phyloP scores from a whole-genome alignment of 345 rosid species.

The Adansonia digitata region DNA sequence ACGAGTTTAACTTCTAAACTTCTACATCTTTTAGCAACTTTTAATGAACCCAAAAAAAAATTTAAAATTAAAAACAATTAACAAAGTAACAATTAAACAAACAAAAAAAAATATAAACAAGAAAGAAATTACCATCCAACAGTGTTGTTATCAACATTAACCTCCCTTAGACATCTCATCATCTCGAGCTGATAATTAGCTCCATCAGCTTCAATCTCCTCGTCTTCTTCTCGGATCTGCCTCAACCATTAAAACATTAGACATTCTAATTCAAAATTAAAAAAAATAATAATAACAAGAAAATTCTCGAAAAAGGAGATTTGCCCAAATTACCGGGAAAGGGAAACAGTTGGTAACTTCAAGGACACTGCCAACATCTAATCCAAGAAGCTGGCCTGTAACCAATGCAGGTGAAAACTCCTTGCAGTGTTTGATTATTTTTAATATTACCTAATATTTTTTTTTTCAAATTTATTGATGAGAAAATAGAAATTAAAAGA shows the following conservation, averaged over 20 bases:
- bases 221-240: slow-evolving; percentile 86
- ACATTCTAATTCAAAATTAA: background rate
- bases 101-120: background rate
- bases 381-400: slow-evolving; percentile 96
- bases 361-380: slow-evolving; percentile 97
- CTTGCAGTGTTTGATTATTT: slow-evolving; percentile 97
- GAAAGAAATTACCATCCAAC: slow-evolving; percentile 73
- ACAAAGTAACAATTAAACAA: background rate
- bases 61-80: background rate
- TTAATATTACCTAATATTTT: slow-evolving; percentile 67
- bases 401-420: slow-evolving; percentile 94
- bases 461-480: background rate
- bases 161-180: slow-evolving; percentile 99
- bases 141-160: slow-evolving; percentile 96
- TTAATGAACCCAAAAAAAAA: background rate
- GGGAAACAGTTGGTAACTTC: slow-evolving; percentile 99
- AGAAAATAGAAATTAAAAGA: background rate
- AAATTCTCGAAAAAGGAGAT: background rate
- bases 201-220: slow-evolving; percentile 97
- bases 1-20: background rate
- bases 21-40: background rate
- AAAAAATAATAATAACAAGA: background rate
- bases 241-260: background rate
- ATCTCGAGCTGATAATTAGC: slow-evolving; percentile 99
- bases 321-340: slow-evolving; percentile 55